Base-by-base conservation (phyloP, 129 eudicot species). In the Gnaphalium uliginosum region DNA sequence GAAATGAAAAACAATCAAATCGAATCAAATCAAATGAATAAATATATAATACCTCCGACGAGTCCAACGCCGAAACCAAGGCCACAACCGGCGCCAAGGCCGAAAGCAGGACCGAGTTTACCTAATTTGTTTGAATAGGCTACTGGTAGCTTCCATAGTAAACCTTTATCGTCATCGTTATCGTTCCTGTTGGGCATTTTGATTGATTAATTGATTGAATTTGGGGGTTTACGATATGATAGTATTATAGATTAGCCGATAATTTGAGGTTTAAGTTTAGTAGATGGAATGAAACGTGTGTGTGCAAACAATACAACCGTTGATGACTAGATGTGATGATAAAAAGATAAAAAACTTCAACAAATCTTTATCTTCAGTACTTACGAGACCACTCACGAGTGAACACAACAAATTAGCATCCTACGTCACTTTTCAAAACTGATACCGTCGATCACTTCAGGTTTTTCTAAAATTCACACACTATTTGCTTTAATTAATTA, bases 71-170 rank as follows among this genome's bases (percentile, higher is more conserved):
- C 98, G 25, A 93, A 85, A 65, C 98, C 98, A 11, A 87, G 23
- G 19, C 98, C 98, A 71, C 98, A 90, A 80, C 98, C 98, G 66
- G 89, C 91, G 67, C 98, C 98, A 57, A 90, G 18, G n/a, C 97
- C 99, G 15, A 94, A 90, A 79, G 79, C 97, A 26, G 99, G 99
- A 13, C 97, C 99, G 4, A 90, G 68, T 41, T 83, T 90, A 46
- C 99, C 99, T 9, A 94, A 58, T 27, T 87, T 86, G 72, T 73
- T 78, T 2, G 91, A 80, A 37, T 77, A 81, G 5, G 84, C 48
- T 48, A 27, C 81, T 53, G 99, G 99, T 15, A 94, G 86, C 86
- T 85, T 90, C 99, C 99, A 90, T 1, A 94, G 70, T 19, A 94
- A 62, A 0, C 98, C 98, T 78, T 81, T 88, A 35, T 88, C 92